A percentile compares a stretch with the other conserved stretches of the same genome.
Conservation (phyloP, 305 asterid species). For the Striga hermonthica region DNA sequence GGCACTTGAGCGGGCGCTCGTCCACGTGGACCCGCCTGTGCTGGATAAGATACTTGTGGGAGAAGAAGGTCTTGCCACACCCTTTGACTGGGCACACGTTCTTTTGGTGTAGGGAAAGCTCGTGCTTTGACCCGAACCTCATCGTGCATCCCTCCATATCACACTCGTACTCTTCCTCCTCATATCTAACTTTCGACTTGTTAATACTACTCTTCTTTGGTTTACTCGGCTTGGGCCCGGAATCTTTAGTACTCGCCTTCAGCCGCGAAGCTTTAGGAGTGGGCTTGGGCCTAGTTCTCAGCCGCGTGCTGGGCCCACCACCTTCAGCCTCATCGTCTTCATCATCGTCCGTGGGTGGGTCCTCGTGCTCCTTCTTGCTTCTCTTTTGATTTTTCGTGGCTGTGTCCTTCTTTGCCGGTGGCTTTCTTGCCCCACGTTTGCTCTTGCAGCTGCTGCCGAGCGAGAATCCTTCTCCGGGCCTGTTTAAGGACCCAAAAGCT, state of each 20-base stretch:
- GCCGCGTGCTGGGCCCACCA: slow-evolving; percentile 91
- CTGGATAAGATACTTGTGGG: slow-evolving; percentile 95
- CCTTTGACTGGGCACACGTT: slow-evolving; percentile 88
- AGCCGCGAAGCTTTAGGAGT: slow-evolving; percentile 37
- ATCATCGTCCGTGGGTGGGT: slow-evolving; percentile 31
- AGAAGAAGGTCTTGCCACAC: slow-evolving; percentile 91
- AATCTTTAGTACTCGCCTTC: slow-evolving; percentile 35
- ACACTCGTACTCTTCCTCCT: slow-evolving; percentile 62
- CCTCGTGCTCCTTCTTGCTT: slow-evolving; percentile 34
- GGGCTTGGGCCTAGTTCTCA: slow-evolving; percentile 65
- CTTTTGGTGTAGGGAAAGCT: slow-evolving; percentile 66
- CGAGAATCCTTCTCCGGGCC: slow-evolving; percentile 43
- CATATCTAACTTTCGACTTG: slow-evolving; percentile 46
- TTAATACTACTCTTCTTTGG: slow-evolving; percentile 35
- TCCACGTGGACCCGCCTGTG: slow-evolving; percentile 98
- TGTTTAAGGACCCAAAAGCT: slow-evolving; percentile 31
- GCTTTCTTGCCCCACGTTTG: slow-evolving; percentile 34
- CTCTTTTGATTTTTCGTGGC: slow-evolving; percentile 38
- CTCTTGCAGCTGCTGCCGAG: slow-evolving; percentile 37
- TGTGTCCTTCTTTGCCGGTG: slow-evolving; percentile 31
- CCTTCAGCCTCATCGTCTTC: slow-evolving; percentile 55
- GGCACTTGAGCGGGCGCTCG: slow-evolving; percentile 96
- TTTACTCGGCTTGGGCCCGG: slow-evolving; percentile 38
- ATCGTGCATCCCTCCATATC: slow-evolving; percentile 88
- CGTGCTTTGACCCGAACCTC: slow-evolving; percentile 79